Evolutionary conservation across 2,329 filamentous ascomycete genomes (phyloP).

Genomic region (Nannizziopsis barbatae): DNA sequence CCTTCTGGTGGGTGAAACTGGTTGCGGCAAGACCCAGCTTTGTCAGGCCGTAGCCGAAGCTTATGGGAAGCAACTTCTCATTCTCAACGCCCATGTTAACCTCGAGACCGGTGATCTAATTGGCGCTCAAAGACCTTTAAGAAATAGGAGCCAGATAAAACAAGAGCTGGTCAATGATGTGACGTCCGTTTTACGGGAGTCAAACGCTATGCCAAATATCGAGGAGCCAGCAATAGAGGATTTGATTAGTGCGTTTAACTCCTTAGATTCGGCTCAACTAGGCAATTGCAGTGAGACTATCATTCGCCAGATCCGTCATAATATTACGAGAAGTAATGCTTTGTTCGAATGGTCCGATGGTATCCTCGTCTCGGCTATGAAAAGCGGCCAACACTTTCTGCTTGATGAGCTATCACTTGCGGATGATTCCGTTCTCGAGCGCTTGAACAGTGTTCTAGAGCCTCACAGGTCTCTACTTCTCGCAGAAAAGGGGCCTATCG

Average conservation of each 20-base stretch:
- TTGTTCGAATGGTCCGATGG: slow-evolving; percentile 96
- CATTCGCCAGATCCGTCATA: slow-evolving; percentile 34
- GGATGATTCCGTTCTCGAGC: slow-evolving; percentile 91
- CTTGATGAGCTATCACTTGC: slow-evolving; percentile 96
- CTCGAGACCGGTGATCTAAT: slow-evolving; percentile 96
- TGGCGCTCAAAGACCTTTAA: slow-evolving; percentile 80
- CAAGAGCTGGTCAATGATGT: slow-evolving; percentile 56
- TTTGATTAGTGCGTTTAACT: slow-evolving; percentile 50
- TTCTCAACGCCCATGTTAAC: slow-evolving; percentile 96
- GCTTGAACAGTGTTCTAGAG: slow-evolving; percentile 92
- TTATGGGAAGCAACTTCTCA: slow-evolving; percentile 62
- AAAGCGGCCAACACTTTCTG: slow-evolving; percentile 75
- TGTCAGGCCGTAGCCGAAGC: slow-evolving; percentile 84
- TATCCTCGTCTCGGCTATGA: slow-evolving; percentile 88
- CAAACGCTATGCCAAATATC: slow-evolving; percentile 16
- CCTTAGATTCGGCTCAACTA: slow-evolving; percentile 37
- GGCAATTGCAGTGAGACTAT: slow-evolving; percentile 41
- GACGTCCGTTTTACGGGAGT: slow-evolving; percentile 31
- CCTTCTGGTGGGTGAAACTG: slow-evolving; percentile 88
- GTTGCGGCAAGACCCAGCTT: slow-evolving; percentile 94
- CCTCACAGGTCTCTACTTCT: slow-evolving; percentile 74
- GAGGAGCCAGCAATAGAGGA: slow-evolving; percentile 40
- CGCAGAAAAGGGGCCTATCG: slow-evolving; percentile 80
- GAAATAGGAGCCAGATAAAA: slow-evolving; percentile 67
- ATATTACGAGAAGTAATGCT: slow-evolving; percentile 59